Base-by-base conservation (phyloP, 2,329 filamentous ascomycete species). In the Colletotrichum cuscutae region DNA sequence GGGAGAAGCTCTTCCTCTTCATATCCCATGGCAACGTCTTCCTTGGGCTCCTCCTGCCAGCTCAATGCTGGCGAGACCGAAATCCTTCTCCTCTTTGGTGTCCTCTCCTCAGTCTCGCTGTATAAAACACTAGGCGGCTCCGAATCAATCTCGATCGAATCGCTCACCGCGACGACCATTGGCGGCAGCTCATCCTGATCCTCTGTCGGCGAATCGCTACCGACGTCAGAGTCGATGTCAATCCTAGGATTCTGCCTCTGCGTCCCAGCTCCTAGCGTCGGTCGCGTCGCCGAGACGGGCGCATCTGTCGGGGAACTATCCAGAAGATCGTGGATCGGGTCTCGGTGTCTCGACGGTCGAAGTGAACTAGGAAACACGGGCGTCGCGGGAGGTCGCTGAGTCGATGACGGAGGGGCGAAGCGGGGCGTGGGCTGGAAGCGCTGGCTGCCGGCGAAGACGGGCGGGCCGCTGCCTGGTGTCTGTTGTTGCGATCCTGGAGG, bases 341-440 rank as follows among this genome's bases (percentile, higher is more conserved):
- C 71, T 2, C 46, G 59, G 11, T 70, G 46, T 68, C 79, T 81
- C 63, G 79, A 80, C 37, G 78, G 76, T 12, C 78, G 61, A 3
- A 64, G 26, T 11, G 70, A 46, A 1, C 72, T 63, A 1, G 74
- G 65, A 5, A 74, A 75, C 0, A 52, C 64, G 30, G 70, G 74
- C 3, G 72, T 72, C 2, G 69, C 54, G 37, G 68, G 68, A 4
- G 69, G 74, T 26, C 72, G 57, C 26, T 71, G 69, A n/a, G 74
- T 78, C 46, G 81, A 82, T 12, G 74, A 70, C 13, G 80, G 80
- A 3, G 79, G 78, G 61, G 79, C 80, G 74, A 84, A 85, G n/a
- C 81, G 79, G 24, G 82, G 83, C 49, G 82, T 84, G 30, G 81
- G 81, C 35, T 80, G 81, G 66, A 84, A 84, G 65, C 78, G 81